Conservation (phyloP, 2,329 filamentous ascomycete genomes). For the Apiospora phragmitis region DNA sequence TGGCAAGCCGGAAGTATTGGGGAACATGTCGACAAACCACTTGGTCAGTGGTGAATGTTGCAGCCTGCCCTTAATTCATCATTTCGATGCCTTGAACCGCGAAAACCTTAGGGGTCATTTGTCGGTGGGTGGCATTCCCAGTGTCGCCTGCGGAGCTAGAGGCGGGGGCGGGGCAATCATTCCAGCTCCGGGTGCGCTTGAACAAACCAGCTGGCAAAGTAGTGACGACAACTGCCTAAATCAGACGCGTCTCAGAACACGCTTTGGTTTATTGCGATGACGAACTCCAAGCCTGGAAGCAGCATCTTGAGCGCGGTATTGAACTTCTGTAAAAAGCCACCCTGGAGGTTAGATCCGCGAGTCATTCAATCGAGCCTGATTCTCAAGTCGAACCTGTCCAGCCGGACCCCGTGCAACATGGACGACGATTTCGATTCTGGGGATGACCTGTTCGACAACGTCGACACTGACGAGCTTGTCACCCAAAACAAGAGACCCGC, state of each 20-base stretch:
- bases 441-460: constrained; percentile 34
- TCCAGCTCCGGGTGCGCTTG: not conserved
- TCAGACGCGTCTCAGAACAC: constrained; percentile 1
- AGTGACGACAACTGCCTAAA: not conserved
- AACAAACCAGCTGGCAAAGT: not conserved
- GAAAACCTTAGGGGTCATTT: not conserved
- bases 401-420: not conserved
- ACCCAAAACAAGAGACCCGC: constrained; percentile 15
- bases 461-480: constrained; percentile 22
- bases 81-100: not conserved
- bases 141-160: not conserved
- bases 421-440: constrained; percentile 33
- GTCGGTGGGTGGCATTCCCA: not conserved
- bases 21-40: not conserved
- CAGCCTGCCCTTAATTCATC: not conserved
- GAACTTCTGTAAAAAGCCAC: not conserved
- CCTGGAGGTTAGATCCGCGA: not conserved
- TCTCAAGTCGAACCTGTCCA: not conserved
- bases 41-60: not conserved
- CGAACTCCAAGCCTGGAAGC: not conserved
- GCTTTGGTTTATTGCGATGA: not conserved
- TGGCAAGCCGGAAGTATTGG: not conserved
- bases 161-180: not conserved
- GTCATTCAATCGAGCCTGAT: not conserved
- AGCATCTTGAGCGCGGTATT: not conserved